Evolutionary conservation across 257 asterid genomes (phyloP).

Genomic region (Paulownia fortunei): DNA sequence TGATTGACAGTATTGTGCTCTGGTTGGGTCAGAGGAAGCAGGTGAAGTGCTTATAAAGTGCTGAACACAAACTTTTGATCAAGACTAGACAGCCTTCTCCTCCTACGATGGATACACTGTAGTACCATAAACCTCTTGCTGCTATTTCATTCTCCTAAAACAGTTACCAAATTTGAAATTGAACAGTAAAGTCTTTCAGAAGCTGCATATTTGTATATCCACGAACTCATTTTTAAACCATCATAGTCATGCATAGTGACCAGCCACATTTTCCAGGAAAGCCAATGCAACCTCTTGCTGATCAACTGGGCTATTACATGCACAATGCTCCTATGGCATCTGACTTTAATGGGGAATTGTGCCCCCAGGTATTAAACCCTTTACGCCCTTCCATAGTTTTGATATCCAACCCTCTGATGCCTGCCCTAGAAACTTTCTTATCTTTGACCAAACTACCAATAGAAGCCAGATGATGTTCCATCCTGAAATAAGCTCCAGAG

Average conservation of each 20-base stretch:
- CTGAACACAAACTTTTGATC: not conserved
- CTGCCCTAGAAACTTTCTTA: constrained; percentile 74
- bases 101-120: constrained; percentile 42
- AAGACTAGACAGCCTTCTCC: constrained; percentile 11
- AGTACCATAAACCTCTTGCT: constrained; percentile 30
- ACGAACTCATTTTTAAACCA: constrained; percentile 20
- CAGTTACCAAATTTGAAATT: constrained; percentile 8
- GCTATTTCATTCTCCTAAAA: constrained; percentile 17
- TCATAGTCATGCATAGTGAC: constrained; percentile 64
- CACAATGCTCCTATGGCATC: constrained; percentile 47
- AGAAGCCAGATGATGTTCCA: constrained; percentile 72
- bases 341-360: constrained; percentile 39
- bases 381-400: constrained; percentile 44
- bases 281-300: constrained; percentile 48
- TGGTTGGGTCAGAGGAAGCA: constrained; percentile 28
- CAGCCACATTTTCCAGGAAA: constrained; percentile 41
- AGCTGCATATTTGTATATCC: constrained; percentile 27
- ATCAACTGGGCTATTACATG: constrained; percentile 46
- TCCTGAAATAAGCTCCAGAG: constrained; percentile 59
- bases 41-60: constrained; percentile 13
- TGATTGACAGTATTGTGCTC: constrained; percentile 13
- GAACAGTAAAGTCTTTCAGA: constrained; percentile 1
- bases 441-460: constrained; percentile 63
- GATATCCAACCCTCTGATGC: constrained; percentile 60
- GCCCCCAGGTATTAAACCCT: constrained; percentile 41